Percentiles rank a stretch among this genome's conserved stretches.
These are phyloP conservation scores for Exidia glandulosa DNA, from an alignment of 768 basidiomycete species.

Conservation along the genomic window DNA sequence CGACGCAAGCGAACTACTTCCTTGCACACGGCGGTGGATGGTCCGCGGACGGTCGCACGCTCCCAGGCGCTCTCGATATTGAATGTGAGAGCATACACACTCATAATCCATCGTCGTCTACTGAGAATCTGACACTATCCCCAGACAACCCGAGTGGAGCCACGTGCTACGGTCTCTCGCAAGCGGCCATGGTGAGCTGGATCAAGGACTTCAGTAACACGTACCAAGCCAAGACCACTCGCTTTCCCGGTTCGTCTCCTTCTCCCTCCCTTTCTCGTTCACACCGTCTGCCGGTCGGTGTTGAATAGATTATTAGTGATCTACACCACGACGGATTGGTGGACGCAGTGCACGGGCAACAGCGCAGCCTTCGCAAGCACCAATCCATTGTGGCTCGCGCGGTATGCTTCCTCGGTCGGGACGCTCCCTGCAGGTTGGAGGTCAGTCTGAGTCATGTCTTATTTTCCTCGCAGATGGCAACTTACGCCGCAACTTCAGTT, in stretches of 20 bases:
- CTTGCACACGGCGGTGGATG: slow-evolving; percentile 49
- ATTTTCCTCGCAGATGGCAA: not conserved
- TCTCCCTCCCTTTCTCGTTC: not conserved
- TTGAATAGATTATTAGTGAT: slow-evolving; percentile 28
- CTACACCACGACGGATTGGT: slow-evolving; percentile 59
- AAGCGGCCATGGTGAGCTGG: slow-evolving; percentile 52
- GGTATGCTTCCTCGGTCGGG: slow-evolving; percentile 37
- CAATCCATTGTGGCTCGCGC: slow-evolving; percentile 54
- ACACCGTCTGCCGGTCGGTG: not conserved
- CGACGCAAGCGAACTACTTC: slow-evolving; percentile 49
- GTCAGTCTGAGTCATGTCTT: slow-evolving; percentile 16
- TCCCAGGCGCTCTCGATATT: slow-evolving; percentile 54
- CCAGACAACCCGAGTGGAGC: slow-evolving; percentile 21
- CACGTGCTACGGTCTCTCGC: slow-evolving; percentile 43
- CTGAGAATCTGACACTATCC: not conserved
- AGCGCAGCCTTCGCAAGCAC: slow-evolving; percentile 35
- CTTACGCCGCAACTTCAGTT: slow-evolving; percentile 1
- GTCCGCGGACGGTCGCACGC: slow-evolving; percentile 45
- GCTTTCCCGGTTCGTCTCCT: slow-evolving; percentile 22
- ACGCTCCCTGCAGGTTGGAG: slow-evolving; percentile 49
- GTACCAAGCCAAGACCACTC: slow-evolving; percentile 36
- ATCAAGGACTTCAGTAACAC: slow-evolving; percentile 51
- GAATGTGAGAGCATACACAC: slow-evolving; percentile 32
- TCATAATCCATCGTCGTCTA: not conserved
- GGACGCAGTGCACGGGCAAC: slow-evolving; percentile 55